Conservation (phyloP, 2,329 filamentous ascomycete species). For the Calonectria honghensis region DNA sequence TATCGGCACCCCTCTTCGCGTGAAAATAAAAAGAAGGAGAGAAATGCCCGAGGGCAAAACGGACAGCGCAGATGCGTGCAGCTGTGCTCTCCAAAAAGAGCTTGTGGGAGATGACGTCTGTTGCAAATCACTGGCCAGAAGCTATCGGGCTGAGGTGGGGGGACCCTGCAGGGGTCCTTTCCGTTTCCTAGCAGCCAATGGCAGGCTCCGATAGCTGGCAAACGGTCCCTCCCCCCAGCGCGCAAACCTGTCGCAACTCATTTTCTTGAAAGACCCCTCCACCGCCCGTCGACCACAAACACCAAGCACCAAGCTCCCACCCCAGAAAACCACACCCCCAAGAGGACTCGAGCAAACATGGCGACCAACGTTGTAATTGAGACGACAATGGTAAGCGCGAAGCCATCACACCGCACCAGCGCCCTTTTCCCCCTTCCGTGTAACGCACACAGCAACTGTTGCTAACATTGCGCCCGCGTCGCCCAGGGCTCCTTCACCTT, state of each 20-base stretch:
- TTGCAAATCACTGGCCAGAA: conserved; percentile 30
- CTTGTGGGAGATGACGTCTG: conserved; percentile 39
- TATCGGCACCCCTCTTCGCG: background rate
- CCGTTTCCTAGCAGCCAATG: conserved; percentile 24
- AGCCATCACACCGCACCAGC: background rate
- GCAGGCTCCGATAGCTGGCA: background rate
- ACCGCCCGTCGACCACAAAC: conserved; percentile 7
- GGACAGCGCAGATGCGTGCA: background rate
- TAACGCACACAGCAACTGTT: background rate
- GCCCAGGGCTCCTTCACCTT: conserved; percentile 85
- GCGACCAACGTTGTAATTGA: conserved; percentile 87
- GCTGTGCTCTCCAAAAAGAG: conserved; percentile 1
- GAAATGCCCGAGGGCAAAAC: background rate
- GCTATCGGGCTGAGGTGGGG: conserved; percentile 14
- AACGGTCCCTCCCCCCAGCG: conserved; percentile 1
- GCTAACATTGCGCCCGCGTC: conserved; percentile 13
- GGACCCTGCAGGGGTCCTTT: conserved; percentile 30
- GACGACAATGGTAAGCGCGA: conserved; percentile 83
- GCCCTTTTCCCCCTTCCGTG: background rate
- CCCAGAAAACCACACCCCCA: background rate
- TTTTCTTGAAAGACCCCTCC: conserved; percentile 28
- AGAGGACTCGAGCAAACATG: conserved; percentile 69
- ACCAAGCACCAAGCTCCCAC: conserved; percentile 29
- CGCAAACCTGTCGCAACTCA: conserved; percentile 12
- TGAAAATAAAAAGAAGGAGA: background rate